Evolutionary conservation across 2,329 filamentous ascomycete species (phyloP).

Genomic region (Xylaria sp.): DNA sequence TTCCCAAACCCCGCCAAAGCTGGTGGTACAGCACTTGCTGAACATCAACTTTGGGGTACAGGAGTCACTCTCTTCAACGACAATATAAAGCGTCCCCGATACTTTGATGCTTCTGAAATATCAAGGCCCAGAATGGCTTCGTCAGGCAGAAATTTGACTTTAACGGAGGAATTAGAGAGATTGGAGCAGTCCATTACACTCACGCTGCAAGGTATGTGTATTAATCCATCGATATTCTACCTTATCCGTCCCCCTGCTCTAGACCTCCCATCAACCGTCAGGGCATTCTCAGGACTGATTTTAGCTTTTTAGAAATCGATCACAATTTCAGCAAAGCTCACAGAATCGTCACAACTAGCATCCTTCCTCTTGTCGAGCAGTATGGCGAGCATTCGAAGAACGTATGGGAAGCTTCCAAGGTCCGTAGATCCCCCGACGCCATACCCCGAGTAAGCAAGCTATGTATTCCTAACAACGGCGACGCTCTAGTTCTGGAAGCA

Average conservation of each 20-base stretch:
- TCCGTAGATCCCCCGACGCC: constrained; percentile 50
- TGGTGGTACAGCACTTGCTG: neutral
- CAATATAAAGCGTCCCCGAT: constrained; percentile 4
- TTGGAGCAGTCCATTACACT: constrained; percentile 97
- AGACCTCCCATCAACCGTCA: neutral
- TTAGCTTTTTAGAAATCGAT: constrained; percentile 80
- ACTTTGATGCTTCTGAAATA: constrained; percentile 52
- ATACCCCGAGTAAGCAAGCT: constrained; percentile 13
- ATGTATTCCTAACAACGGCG: constrained; percentile 24
- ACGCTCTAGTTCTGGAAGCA: constrained; percentile 92
- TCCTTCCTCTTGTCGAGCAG: constrained; percentile 91
- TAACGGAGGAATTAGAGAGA: constrained; percentile 95
- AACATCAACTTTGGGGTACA: neutral
- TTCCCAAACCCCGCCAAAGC: constrained; percentile 33
- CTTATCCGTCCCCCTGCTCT: neutral
- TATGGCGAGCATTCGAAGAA: constrained; percentile 93
- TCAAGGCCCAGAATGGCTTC: constrained; percentile 61
- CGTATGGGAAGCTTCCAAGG: constrained; percentile 97
- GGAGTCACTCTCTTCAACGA: constrained; percentile 15
- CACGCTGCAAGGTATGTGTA: constrained; percentile 80
- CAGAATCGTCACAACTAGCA: constrained; percentile 92
- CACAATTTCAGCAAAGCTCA: constrained; percentile 98
- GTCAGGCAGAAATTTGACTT: constrained; percentile 69
- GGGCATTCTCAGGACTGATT: constrained; percentile 14
- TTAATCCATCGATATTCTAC: too few relatives aligned